Evolutionary conservation across 2,329 filamentous ascomycete species (phyloP), one percentile per base, ranked within the genome.

Genomic region (Fusarium piperis): DNA sequence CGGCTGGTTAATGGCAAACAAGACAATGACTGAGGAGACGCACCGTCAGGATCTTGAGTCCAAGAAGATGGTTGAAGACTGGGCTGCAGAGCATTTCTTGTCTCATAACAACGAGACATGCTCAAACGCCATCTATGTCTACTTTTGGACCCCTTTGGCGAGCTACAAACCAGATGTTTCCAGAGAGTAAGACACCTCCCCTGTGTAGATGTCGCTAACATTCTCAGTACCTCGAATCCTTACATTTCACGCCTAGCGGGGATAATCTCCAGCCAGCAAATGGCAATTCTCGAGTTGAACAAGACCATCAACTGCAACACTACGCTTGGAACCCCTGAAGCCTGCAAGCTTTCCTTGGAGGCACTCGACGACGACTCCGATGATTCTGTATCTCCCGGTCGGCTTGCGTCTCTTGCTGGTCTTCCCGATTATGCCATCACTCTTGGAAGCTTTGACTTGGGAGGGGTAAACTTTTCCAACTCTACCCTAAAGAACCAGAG

Each of bases 121-220:
- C 46, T 52, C 67, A 1, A 70, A 57, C 1, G 67, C 58, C 7
- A 15, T 70, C 3, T 70, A 70, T 2, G 35, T 70, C 12, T 70
- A 70, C 23, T n/a, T 70, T 0, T 36, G 32, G 0, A 15, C 48
- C 8, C 41, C 32, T 3, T 30, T 23, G n/a, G 28, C 13, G 23
- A 44, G 23, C 6, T 70, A 70, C n/a, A 70, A 70, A 15, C 62
- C 67, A 0, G 67, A 70, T 20, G 56, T 70, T 23, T 67, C 67
- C 0, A 9, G 39, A 52, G 63, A 70, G 67, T 70, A 48, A 32
- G 67, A 26, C 11, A 0, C 6, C 12, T 4, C 6, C 3, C 1
- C 0, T 20, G 2, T 16, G 12, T 11, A 1, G 13, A 23, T 3
- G 4, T 16, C 16, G 0, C 67, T 70, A 63, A 70, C 46, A 9